Evolutionary conservation across 805 yeast species (phyloP).

Genomic region (Nematodospora valgi): DNA sequence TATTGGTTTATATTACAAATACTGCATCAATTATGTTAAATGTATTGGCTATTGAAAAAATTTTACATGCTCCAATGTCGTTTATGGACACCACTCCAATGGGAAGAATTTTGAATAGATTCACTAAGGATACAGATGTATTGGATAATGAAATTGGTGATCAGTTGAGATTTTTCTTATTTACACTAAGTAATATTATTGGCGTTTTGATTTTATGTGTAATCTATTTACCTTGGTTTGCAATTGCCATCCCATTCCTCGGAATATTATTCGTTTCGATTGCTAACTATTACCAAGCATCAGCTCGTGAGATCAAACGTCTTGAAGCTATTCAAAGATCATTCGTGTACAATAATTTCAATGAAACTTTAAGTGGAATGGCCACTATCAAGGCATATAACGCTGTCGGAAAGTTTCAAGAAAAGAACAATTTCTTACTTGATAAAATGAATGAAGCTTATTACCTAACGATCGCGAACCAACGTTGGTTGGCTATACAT

Average conservation of each 20-base stretch:
- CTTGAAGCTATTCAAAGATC: slow-evolving; percentile 40
- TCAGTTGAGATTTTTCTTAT: slow-evolving; percentile 59
- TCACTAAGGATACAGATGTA: slow-evolving; percentile 84
- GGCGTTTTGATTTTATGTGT: slow-evolving; percentile 49
- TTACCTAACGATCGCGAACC: slow-evolving; percentile 32
- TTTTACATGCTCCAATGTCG: slow-evolving; percentile 77
- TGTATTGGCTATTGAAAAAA: slow-evolving; percentile 51
- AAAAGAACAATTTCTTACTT: slow-evolving; percentile 23
- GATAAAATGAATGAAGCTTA: slow-evolving; percentile 37
- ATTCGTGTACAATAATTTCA: slow-evolving; percentile 37
- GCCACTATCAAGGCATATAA: slow-evolving; percentile 34
- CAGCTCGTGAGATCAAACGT: slow-evolving; percentile 37
- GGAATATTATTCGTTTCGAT: slow-evolving; percentile 22
- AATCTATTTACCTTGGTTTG: slow-evolving; percentile 39
- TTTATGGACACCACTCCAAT: slow-evolving; percentile 84
- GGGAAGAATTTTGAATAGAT: slow-evolving; percentile 82
- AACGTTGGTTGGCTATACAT: slow-evolving; percentile 35
- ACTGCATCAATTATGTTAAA: slow-evolving; percentile 59
- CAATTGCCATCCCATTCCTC: slow-evolving; percentile 34
- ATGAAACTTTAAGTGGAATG: slow-evolving; percentile 36
- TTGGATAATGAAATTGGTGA: slow-evolving; percentile 77
- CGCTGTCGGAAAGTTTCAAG: slow-evolving; percentile 22
- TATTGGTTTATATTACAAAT: slow-evolving; percentile 49
- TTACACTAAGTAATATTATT: slow-evolving; percentile 48
- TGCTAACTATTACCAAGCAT: slow-evolving; percentile 34